Evolutionary conservation across 768 basidiomycete species (phyloP).

Genomic region (Stropharia rugosoannulata): DNA sequence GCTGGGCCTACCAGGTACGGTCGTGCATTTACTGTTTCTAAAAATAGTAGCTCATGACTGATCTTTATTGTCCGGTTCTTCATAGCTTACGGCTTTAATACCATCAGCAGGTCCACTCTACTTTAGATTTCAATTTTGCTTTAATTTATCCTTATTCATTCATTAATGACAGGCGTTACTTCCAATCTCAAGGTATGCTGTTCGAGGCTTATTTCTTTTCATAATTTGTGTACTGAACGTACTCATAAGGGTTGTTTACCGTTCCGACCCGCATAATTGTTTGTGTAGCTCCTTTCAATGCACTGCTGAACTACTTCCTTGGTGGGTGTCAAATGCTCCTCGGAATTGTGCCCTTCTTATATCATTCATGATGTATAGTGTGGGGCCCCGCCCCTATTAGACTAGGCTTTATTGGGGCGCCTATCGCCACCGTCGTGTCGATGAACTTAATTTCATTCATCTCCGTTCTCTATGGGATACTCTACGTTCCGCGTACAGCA

Average conservation of each 20-base stretch:
- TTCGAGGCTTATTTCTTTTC: too few species aligned
- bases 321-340: slow-evolving; percentile 40
- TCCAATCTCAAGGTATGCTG: slow-evolving; percentile 66
- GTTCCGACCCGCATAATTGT: slow-evolving; percentile 80
- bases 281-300: slow-evolving; percentile 81
- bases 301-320: slow-evolving; percentile 72
- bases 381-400: slow-evolving; percentile 64
- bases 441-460: slow-evolving; percentile 72
- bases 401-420: slow-evolving; percentile 87
- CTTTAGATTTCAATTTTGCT: background rate
- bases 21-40: background rate
- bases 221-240: too few species aligned
- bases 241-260: slow-evolving; percentile 59
- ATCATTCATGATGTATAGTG: slow-evolving; percentile 33
- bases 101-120: background rate
- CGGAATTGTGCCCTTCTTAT: background rate
- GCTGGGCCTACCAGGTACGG: slow-evolving; percentile 70
- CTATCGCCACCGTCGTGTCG: slow-evolving; percentile 82
- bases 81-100: too few species aligned
- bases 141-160: background rate
- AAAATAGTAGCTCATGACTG: too few species aligned
- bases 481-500: slow-evolving; percentile 62
- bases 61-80: too few species aligned
- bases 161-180: slow-evolving; percentile 20
- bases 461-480: slow-evolving; percentile 59